Conservation (phyloP, 2,329 filamentous ascomycete genomes). For the Podosphaera fusca region DNA sequence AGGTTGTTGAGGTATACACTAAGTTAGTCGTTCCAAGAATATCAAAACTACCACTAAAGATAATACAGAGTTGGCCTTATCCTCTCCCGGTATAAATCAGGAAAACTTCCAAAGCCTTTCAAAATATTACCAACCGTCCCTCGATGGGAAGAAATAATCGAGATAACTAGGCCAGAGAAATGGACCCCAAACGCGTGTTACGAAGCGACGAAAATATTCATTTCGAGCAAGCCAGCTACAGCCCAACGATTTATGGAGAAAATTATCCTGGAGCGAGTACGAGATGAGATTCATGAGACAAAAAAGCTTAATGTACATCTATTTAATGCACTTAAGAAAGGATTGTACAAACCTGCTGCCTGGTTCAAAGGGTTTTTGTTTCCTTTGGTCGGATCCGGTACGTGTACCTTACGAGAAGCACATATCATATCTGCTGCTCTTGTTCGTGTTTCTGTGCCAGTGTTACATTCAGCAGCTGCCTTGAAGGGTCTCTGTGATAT, state of each 20-base stretch:
- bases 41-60: slow-evolving; percentile 3
- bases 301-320: slow-evolving; percentile 91
- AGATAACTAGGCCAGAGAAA: slow-evolving; percentile 57
- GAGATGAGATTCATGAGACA: slow-evolving; percentile 79
- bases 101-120: slow-evolving; percentile 92
- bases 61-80: slow-evolving; percentile 52
- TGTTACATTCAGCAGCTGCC: slow-evolving; percentile 78
- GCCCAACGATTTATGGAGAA: slow-evolving; percentile 72
- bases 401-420: slow-evolving; percentile 81
- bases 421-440: slow-evolving; percentile 78
- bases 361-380: slow-evolving; percentile 97
- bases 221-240: slow-evolving; percentile 56
- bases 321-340: slow-evolving; percentile 83
- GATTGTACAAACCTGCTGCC: slow-evolving; percentile 75
- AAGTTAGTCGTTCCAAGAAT: slow-evolving; percentile 30
- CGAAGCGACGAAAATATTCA: slow-evolving; percentile 79
- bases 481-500: slow-evolving; percentile 86
- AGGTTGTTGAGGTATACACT: slow-evolving; percentile 82
- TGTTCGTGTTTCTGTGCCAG: slow-evolving; percentile 63
- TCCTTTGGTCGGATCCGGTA: slow-evolving; percentile 61
- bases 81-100: slow-evolving; percentile 79
- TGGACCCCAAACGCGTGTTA: slow-evolving; percentile 63
- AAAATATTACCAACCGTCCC: slow-evolving; percentile 86
- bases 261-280: slow-evolving; percentile 72
- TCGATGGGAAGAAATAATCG: slow-evolving; percentile 73